These are phyloP conservation scores for Plasmodium vivax DNA, from an alignment of 169 alveolate genomes.

Conservation along the genomic window DNA sequence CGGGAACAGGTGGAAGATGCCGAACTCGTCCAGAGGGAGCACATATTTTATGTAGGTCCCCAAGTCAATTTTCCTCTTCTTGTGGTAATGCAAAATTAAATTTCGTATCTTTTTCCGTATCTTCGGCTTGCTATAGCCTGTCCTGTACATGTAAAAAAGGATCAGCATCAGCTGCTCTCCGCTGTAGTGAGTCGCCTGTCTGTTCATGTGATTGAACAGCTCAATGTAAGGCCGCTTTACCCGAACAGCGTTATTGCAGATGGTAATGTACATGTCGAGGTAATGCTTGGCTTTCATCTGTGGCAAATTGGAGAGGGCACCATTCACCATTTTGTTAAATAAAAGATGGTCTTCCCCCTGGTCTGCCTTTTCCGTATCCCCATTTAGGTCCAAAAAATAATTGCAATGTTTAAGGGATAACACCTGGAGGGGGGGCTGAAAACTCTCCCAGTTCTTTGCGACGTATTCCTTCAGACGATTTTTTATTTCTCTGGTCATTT, in stretches of 20 bases:
- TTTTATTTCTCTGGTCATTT: conserved; percentile 43
- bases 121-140: conserved; percentile 75
- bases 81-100: conserved; percentile 47
- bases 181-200: conserved; percentile 10
- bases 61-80: conserved; percentile 35
- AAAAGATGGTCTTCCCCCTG: background rate
- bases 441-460: conserved; percentile 5
- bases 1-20: conserved; percentile 65
- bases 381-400: conserved; percentile 14
- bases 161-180: conserved; percentile 43
- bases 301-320: conserved; percentile 9
- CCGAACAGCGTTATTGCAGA: conserved; percentile 22
- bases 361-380: background rate
- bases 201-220: conserved; percentile 64
- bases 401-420: conserved; percentile 33
- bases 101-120: conserved; percentile 66
- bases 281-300: conserved; percentile 42
- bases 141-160: conserved; percentile 72
- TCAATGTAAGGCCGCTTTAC: conserved; percentile 35
- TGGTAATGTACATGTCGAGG: conserved; percentile 31
- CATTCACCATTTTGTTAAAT: conserved; percentile 18
- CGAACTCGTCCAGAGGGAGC: conserved; percentile 67
- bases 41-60: conserved; percentile 37
- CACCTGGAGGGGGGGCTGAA: conserved; percentile 1
- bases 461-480: conserved; percentile 48